A percentile compares a stretch with the other conserved stretches of the same genome.
Evolutionary conservation across 106 monocot species (phyloP).

Genomic region (Amphibolis antarctica): DNA sequence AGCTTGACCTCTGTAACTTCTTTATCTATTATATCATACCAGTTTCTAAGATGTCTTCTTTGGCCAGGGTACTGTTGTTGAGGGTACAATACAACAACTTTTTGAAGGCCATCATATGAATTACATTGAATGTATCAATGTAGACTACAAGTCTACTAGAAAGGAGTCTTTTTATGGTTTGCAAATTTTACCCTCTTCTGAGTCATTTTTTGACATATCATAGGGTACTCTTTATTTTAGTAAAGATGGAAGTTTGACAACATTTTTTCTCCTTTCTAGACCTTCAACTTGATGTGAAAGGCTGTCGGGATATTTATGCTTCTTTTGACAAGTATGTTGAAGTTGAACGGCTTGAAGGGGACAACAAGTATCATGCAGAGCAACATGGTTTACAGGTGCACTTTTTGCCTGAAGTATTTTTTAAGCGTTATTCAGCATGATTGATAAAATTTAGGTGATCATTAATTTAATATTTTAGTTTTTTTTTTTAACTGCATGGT

Average conservation of each 20-base stretch:
- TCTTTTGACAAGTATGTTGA: constrained; percentile 96
- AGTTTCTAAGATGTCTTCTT: constrained; percentile 1
- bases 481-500: no score
- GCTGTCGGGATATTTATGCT: constrained; percentile 82
- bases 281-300: constrained; percentile 88
- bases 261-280: constrained; percentile 20
- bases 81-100: constrained; percentile 84
- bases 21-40: not conserved
- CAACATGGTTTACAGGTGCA: constrained; percentile 75
- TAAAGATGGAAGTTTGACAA: not conserved
- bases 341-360: constrained; percentile 85
- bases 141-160: constrained; percentile 78
- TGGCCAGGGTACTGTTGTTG: constrained; percentile 82
- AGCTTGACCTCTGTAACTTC: not conserved
- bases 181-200: not conserved
- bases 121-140: constrained; percentile 89
- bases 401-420: not conserved
- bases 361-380: constrained; percentile 92
- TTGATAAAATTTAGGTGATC: no score
- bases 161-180: constrained; percentile 95
- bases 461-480: no score
- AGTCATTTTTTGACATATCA: no score
- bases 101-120: constrained; percentile 98
- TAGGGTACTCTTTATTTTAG: no score
- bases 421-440: no score